Percentiles rank a stretch among this genome's conserved stretches.
Evolutionary conservation across 768 basidiomycete species (phyloP).

Genomic region (Rhodosporidiobolus odoratus): DNA sequence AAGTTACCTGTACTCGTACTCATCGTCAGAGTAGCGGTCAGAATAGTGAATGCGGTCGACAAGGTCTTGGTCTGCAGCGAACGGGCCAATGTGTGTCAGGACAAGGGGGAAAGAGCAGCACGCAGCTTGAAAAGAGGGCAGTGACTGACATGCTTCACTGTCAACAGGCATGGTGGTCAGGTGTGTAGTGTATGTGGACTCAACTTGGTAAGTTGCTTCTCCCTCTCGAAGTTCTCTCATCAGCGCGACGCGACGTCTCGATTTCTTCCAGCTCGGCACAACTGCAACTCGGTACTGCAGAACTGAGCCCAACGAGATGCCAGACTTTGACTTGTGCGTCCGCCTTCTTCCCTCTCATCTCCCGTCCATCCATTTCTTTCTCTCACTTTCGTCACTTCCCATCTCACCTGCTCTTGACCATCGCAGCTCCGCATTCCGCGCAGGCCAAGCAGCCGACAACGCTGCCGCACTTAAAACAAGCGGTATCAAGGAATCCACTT

Average conservation of each 20-base stretch:
- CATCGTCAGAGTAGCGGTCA: conserved; percentile 76
- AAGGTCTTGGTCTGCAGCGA: conserved; percentile 27
- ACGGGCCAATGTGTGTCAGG: not conserved
- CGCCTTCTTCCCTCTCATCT: too few relatives aligned
- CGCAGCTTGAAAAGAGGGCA: not conserved
- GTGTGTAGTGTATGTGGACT: not conserved
- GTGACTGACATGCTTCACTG: not conserved
- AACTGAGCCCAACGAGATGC: too few relatives aligned
- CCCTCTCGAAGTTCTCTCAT: too few relatives aligned
- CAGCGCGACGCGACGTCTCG: too few relatives aligned
- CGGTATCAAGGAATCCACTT: not conserved
- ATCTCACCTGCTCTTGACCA: not conserved
- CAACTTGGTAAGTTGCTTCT: too few relatives aligned
- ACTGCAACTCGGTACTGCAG: too few relatives aligned
- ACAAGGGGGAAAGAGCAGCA: not conserved
- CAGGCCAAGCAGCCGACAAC: not conserved
- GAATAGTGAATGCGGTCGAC: conserved; percentile 30
- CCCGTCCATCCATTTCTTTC: not conserved
- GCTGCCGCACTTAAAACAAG: not conserved
- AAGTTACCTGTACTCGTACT: conserved; percentile 67
- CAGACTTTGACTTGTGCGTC: too few relatives aligned
- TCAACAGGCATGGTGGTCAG: not conserved
- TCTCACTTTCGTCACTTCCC: not conserved
- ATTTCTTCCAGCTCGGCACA: too few relatives aligned
- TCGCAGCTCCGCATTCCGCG: not conserved